A percentile compares a stretch with the other conserved stretches of the same genome.
phyloP scores from a whole-genome alignment of 805 yeast genomes.

The Wickerhamia fluorescens region DNA sequence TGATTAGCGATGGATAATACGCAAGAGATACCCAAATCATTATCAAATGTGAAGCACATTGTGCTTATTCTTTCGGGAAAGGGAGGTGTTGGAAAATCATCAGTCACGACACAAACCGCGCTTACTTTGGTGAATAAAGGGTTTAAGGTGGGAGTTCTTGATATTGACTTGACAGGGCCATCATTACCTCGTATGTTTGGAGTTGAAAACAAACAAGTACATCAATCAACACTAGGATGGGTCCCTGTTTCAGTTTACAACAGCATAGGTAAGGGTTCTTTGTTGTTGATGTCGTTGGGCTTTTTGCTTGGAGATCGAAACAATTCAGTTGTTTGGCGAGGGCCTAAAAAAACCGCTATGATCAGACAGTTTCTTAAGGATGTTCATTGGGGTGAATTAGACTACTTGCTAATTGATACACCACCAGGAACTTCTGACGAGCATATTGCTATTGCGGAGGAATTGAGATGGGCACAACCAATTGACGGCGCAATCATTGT shows the following conservation, averaged over 20 bases:
- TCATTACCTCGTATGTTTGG: slow-evolving; percentile 96
- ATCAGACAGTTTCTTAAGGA: slow-evolving; percentile 87
- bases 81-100: slow-evolving; percentile 97
- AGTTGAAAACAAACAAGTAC: slow-evolving; percentile 69
- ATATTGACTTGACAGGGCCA: slow-evolving; percentile 94
- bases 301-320: slow-evolving; percentile 79
- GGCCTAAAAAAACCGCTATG: slow-evolving; percentile 98
- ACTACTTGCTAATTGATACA: slow-evolving; percentile 83
- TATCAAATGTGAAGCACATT: slow-evolving; percentile 60
- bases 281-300: slow-evolving; percentile 81
- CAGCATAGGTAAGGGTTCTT: slow-evolving; percentile 23
- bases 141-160: slow-evolving; percentile 84
- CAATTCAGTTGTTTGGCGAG: slow-evolving; percentile 94
- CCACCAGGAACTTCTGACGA: slow-evolving; percentile 99
- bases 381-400: slow-evolving; percentile 82
- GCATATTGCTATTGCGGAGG: slow-evolving; percentile 95
- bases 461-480: slow-evolving; percentile 60
- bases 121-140: slow-evolving; percentile 68
- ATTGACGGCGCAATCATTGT: slow-evolving; percentile 88
- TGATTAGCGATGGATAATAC: too few species aligned
- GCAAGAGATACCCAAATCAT: slow-evolving; percentile 25
- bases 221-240: slow-evolving; percentile 84
- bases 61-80: slow-evolving; percentile 83
- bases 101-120: slow-evolving; percentile 91
- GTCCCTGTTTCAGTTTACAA: slow-evolving; percentile 60